Evolutionary conservation across 2,329 filamentous ascomycete genomes (phyloP).

Genomic region (Pestalotiopsis fici): DNA sequence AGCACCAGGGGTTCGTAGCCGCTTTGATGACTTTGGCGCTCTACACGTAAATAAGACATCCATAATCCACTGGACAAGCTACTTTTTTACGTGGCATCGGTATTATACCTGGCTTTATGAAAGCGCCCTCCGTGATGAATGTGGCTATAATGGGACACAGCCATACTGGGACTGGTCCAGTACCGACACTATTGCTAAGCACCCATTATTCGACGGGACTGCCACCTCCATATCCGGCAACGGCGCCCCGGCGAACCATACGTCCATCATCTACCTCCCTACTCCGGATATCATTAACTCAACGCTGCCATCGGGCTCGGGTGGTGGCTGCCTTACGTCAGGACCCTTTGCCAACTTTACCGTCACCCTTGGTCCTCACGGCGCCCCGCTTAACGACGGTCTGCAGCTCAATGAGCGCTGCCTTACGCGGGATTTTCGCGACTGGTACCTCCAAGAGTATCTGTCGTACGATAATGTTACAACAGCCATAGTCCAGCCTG

Average conservation of each 20-base stretch:
- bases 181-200: slow-evolving; percentile 36
- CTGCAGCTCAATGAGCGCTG: slow-evolving; percentile 35
- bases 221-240: slow-evolving; percentile 43
- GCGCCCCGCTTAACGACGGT: slow-evolving; percentile 18
- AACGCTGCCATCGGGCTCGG: slow-evolving; percentile 40
- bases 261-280: slow-evolving; percentile 14
- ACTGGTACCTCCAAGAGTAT: slow-evolving; percentile 18
- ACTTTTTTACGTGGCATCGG: slow-evolving; percentile 21
- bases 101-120: slow-evolving; percentile 33
- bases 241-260: slow-evolving; percentile 24
- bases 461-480: slow-evolving; percentile 21
- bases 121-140: slow-evolving; percentile 29
- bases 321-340: slow-evolving; percentile 50
- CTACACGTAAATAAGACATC: neutral
- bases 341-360: slow-evolving; percentile 39
- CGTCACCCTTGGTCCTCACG: slow-evolving; percentile 30
- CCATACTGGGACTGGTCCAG: slow-evolving; percentile 43
- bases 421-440: slow-evolving; percentile 22
- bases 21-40: slow-evolving; percentile 32
- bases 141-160: slow-evolving; percentile 5
- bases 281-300: slow-evolving; percentile 8
- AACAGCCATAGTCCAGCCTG: slow-evolving; percentile 21
- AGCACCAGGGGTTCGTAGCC: slow-evolving; percentile 29
- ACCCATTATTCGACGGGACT: slow-evolving; percentile 50
- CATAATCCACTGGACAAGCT: slow-evolving; percentile 22